Base-by-base conservation (phyloP, 1,284 basidiomycete genomes). In the Rhodotorula sp. region DNA sequence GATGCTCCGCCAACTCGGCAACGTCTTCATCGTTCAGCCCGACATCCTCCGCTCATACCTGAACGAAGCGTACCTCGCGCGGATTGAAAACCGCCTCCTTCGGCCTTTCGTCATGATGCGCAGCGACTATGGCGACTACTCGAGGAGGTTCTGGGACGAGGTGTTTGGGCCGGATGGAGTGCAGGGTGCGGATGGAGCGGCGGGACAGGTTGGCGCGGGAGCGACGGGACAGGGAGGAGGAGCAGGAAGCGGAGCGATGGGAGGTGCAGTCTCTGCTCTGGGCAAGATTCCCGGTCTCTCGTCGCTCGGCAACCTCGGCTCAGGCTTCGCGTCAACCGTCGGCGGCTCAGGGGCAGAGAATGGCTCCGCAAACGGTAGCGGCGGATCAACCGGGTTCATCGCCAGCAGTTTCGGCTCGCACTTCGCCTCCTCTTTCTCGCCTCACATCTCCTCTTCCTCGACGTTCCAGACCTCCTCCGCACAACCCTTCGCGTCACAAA, bases 1-100 rank as follows among this genome's bases (percentile, higher is more conserved):
- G 79, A 98, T 99, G 84, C 89, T 99, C 74, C 90, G 95, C 56
- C 94, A 99, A 81, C 88, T 99, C 2, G 96, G 96, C 76, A 96
- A 98, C 79, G 86, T 95, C 67, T 99, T 98, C 85, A 89, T 97
- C 75, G 91, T 97, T 56, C 89, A 89, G 70, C 93, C 94, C 8
- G 92, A 95, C 72, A 92, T 93, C 67, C 85, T 97, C 73, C 91
- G 90, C 74, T 91, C 92, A 2, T 97, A 94, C 82, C 91, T 96
- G 80, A 90, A 89, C 7, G 94, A 95, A 77, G 67, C 74, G 11
- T 91, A 93, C 79, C 86, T 97, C 10, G 92, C 92, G 13, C 87
- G 91, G 29, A 94, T 99, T 76, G 95, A 99, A 77, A 83, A 91
- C 6, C 84, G 85, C 22, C 84, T 98, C 34, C 85, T 99, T 39